phyloP scores from a whole-genome alignment of 768 basidiomycete species.

The Collybia nuda region DNA sequence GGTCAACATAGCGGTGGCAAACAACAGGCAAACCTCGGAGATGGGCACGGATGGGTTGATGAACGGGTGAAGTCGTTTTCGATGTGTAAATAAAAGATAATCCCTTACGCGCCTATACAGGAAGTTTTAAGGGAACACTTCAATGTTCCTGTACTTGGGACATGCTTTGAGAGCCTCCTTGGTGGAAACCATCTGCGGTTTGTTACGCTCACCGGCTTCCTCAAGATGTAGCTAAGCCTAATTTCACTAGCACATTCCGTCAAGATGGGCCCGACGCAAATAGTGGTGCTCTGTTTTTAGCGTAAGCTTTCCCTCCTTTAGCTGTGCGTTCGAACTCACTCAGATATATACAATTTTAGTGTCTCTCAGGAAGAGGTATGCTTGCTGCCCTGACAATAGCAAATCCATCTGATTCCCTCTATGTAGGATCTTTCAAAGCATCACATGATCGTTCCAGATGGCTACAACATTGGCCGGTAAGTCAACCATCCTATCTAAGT shows the following conservation, averaged over 20 bases:
- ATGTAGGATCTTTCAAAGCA: slow-evolving; percentile 13
- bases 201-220: background rate
- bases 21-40: slow-evolving; percentile 68
- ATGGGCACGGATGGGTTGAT: slow-evolving; percentile 57
- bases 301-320: slow-evolving; percentile 6
- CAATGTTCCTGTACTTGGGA: slow-evolving; percentile 62
- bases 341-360: background rate
- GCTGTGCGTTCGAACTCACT: background rate
- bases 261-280: slow-evolving; percentile 21
- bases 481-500: background rate
- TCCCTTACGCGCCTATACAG: slow-evolving; percentile 34
- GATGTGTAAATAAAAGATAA: background rate
- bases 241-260: slow-evolving; percentile 11
- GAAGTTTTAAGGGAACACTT: slow-evolving; percentile 70
- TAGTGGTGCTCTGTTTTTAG: slow-evolving; percentile 20
- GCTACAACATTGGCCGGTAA: slow-evolving; percentile 23
- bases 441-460: slow-evolving; percentile 18
- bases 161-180: slow-evolving; percentile 65
- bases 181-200: slow-evolving; percentile 74
- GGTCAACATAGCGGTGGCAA: slow-evolving; percentile 56
- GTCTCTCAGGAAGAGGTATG: slow-evolving; percentile 9
- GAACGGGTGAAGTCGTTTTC: slow-evolving; percentile 21
- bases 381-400: background rate
- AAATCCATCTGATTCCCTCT: background rate
- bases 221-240: too few relatives aligned